A percentile compares a stretch with the other conserved stretches of the same genome.
Evolutionary conservation across 169 alveolate genomes (phyloP).

Genomic region (Hepatocystis sp.): DNA sequence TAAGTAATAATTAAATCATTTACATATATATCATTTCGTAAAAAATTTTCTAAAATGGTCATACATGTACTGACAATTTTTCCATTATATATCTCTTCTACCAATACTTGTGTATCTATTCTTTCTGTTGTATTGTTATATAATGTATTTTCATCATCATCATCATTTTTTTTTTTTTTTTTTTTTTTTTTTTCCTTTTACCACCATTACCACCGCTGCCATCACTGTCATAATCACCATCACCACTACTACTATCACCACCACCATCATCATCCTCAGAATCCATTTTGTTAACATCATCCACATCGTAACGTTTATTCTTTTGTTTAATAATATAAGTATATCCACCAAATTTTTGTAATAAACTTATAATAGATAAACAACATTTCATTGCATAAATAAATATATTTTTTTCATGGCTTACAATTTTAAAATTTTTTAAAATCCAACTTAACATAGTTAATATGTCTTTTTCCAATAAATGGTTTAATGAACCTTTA

Average conservation of each 20-base stretch:
- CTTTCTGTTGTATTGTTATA: constrained; percentile 24
- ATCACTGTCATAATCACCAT: not conserved
- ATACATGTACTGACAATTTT: constrained; percentile 64
- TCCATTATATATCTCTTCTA: constrained; percentile 54
- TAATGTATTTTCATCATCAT: not conserved
- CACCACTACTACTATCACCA: no score
- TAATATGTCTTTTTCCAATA: constrained; percentile 24
- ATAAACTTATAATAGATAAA: constrained; percentile 18
- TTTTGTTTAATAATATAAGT: constrained; percentile 31
- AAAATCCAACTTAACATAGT: constrained; percentile 59
- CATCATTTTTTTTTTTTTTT: not conserved
- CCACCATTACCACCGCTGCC: not conserved
- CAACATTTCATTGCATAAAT: constrained; percentile 35
- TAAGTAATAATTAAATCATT: constrained; percentile 52
- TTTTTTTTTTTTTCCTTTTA: not conserved
- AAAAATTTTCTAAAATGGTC: constrained; percentile 49
- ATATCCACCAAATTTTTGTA: constrained; percentile 50
- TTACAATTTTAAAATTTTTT: constrained; percentile 46
- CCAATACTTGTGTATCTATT: constrained; percentile 10
- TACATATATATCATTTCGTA: constrained; percentile 31
- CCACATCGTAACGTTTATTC: constrained; percentile 14
- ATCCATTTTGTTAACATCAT: no score
- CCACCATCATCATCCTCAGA: no score
- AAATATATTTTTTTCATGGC: constrained; percentile 56
- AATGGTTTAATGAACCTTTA: constrained; percentile 36